These are phyloP conservation scores for Starmerella powellii DNA, from an alignment of 805 yeast genomes.

Conservation along the genomic window DNA sequence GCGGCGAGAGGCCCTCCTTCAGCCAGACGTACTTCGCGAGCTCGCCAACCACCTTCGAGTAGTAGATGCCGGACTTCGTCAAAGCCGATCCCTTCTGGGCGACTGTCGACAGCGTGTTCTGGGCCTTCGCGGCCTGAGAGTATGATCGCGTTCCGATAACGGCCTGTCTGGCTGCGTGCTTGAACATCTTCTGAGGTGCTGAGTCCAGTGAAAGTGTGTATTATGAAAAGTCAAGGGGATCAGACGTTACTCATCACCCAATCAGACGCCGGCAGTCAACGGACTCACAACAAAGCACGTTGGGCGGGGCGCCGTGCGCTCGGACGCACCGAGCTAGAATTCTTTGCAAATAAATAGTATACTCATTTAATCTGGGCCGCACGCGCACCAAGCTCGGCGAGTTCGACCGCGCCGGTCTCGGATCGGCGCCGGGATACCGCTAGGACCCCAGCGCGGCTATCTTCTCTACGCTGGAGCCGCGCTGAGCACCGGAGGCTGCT, in stretches of 20 bases:
- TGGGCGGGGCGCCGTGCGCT: background rate
- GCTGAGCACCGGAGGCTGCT: too few species aligned
- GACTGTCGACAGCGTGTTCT: slow-evolving; percentile 24
- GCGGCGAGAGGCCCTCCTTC: slow-evolving; percentile 91
- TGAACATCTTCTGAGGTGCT: slow-evolving; percentile 16
- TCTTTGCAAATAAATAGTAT: too few species aligned
- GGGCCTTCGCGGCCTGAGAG: slow-evolving; percentile 15
- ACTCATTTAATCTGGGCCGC: too few species aligned
- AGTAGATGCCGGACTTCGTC: slow-evolving; percentile 58
- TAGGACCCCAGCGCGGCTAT: too few species aligned
- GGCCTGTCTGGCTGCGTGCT: slow-evolving; percentile 24
- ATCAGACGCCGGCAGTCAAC: background rate
- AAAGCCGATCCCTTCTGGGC: slow-evolving; percentile 32
- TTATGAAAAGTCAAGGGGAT: background rate
- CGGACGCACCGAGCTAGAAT: background rate
- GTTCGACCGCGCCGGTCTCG: too few species aligned
- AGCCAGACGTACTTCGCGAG: slow-evolving; percentile 67
- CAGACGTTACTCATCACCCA: slow-evolving; percentile 4
- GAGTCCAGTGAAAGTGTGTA: background rate
- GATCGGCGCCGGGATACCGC: too few species aligned
- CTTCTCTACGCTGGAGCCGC: too few species aligned
- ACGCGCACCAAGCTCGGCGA: too few species aligned
- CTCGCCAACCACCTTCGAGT: slow-evolving; percentile 55
- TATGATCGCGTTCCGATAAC: slow-evolving; percentile 25
- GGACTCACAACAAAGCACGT: too few species aligned